These are phyloP conservation scores for Papilionanthe hybrid DNA, from an alignment of 116 monocot genomes.

Conservation along the genomic window DNA sequence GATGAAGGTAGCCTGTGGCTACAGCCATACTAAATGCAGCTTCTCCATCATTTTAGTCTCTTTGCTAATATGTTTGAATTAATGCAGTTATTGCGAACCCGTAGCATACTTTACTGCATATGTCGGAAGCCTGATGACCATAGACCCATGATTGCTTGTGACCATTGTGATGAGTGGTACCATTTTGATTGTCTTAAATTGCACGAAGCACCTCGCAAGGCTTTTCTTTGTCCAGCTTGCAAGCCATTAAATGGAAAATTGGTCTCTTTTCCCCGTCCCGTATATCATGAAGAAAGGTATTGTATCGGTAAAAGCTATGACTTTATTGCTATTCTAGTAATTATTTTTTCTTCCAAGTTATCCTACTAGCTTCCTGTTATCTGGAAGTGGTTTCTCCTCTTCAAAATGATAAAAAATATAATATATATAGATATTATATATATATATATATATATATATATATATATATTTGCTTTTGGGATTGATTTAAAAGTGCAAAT, in stretches of 20 bases:
- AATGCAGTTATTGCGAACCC: conserved; percentile 45
- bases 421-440: too few species aligned
- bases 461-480: too few species aligned
- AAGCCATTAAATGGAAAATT: conserved; percentile 36
- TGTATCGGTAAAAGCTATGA: background rate
- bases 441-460: too few species aligned
- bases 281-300: conserved; percentile 29
- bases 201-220: conserved; percentile 23
- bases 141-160: conserved; percentile 75
- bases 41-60: background rate
- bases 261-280: conserved; percentile 18
- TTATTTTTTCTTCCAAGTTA: background rate
- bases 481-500: background rate
- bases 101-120: conserved; percentile 75
- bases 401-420: too few species aligned
- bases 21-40: background rate
- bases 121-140: conserved; percentile 71
- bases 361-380: background rate
- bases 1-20: conserved; percentile 36
- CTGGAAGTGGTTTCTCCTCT: background rate
- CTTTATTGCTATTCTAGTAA: background rate
- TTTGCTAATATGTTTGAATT: conserved; percentile 8
- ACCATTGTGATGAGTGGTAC: conserved; percentile 82
- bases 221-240: conserved; percentile 67
- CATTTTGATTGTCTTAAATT: conserved; percentile 69